Base-by-base conservation (phyloP, 2,329 filamentous ascomycete species). In the Penicillium fuscoglaucum region DNA sequence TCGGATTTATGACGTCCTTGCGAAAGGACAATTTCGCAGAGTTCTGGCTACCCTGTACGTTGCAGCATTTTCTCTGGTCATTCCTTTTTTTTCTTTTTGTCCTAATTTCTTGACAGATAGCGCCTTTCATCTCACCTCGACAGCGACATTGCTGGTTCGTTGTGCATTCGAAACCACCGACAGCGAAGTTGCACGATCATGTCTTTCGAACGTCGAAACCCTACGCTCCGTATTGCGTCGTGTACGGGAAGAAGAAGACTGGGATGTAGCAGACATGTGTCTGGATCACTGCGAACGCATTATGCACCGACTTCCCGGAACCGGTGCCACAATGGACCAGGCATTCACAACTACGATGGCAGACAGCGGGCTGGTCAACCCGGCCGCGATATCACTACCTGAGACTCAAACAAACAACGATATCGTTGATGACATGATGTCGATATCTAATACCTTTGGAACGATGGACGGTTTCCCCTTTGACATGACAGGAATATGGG, bases 181-280 rank as follows among this genome's bases (percentile, higher is more conserved):
- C 55, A 65, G 71, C 1, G 74, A 78, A 24, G 74, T 80, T 17
- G 76, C 80, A 10, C 76, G 76, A 9, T 74, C 77, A 3, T 81
- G 78, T 52, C 75, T 83, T 48, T 57, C 73, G 7, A 79, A 79
- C 28, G 79, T 83, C 2, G 76, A 82, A 57, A 76, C 74, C 3
- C 74, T 83, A 43, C 78, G 81, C 39, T 73, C 75, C 8, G 77
- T 80, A 33, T 76, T 83, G 8, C 78, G 79, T 41, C 72, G 75
- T 47, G 79, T 80, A 24, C 73, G 76, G 15, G 78, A 79, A 31
- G 78, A 82, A 51, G 79, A 82, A 63, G 78, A 81, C 50, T 84
- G 82, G 82, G 82, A 84, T 61, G 76, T 84, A 9, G 82, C 82
- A 8, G 79, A 81, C 49, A 83, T 83, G 69, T 83, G 80, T 45